A percentile compares a stretch with the other conserved stretches of the same genome.
These are phyloP conservation scores for Ettlia oleoabundans DNA, from an alignment of 139 green algal species.

Conservation along the genomic window DNA sequence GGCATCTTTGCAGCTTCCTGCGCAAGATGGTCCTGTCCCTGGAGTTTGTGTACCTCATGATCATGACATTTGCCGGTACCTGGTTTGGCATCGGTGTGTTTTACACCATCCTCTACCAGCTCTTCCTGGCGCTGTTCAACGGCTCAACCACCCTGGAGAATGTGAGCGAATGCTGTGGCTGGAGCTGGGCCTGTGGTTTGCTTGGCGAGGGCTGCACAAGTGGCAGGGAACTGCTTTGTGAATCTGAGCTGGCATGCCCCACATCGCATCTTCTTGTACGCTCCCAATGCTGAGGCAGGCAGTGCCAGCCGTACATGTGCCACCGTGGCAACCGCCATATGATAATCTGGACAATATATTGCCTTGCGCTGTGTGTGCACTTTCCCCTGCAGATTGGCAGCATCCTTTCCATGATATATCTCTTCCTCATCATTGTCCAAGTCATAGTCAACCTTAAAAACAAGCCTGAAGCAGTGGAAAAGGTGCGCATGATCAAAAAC, in stretches of 20 bases:
- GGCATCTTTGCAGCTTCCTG: constrained; percentile 3
- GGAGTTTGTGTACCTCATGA: constrained; percentile 42
- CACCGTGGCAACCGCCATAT: no score
- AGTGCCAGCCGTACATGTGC: no score
- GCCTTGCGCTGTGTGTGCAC: no score
- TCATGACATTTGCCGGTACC: constrained; percentile 36
- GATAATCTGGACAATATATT: no score
- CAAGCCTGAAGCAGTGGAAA: constrained; percentile 41
- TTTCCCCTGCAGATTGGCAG: constrained; percentile 18
- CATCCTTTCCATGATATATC: constrained; percentile 45
- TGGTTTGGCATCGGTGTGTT: constrained; percentile 47
- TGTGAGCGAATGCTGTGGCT: neutral
- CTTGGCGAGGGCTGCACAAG: neutral
- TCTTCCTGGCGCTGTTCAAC: constrained; percentile 35
- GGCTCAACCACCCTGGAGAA: constrained; percentile 2
- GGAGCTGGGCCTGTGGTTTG: no score
- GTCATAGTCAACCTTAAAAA: constrained; percentile 46
- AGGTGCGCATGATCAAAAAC: constrained; percentile 13
- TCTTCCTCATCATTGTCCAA: constrained; percentile 48
- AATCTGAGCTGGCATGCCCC: neutral
- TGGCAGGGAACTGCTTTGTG: neutral
- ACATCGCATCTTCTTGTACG: no score
- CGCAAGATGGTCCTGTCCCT: constrained; percentile 33
- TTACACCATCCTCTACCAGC: constrained; percentile 50
- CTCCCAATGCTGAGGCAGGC: no score